Percentiles rank a stretch among this genome's conserved stretches.
These are phyloP conservation scores for Drosera spatulata DNA, from an alignment of 179 eudicot species.

Conservation along the genomic window DNA sequence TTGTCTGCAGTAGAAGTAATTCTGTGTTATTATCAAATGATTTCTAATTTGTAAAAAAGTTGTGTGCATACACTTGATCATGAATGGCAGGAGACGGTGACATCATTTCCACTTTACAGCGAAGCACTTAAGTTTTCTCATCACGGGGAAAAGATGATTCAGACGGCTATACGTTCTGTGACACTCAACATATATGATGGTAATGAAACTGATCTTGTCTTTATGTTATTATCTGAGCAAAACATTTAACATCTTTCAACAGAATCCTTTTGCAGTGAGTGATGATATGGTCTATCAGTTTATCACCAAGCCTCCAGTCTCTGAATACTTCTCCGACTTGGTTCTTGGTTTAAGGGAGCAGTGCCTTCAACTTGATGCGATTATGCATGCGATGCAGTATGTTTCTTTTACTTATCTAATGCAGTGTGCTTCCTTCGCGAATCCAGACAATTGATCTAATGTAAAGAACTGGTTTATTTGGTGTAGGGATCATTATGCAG, in stretches of 20 bases:
- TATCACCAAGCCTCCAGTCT: conserved; percentile 28
- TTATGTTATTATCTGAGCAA: conserved; percentile 3
- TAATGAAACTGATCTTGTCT: conserved; percentile 10
- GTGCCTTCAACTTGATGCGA: conserved; percentile 25
- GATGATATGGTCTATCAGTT: conserved; percentile 35
- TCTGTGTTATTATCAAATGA: too few species aligned
- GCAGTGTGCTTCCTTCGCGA: neutral
- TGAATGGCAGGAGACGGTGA: conserved; percentile 33
- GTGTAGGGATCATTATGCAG: conserved; percentile 22
- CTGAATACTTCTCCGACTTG: conserved; percentile 28
- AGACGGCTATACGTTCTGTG: conserved; percentile 32
- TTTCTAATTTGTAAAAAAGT: too few species aligned
- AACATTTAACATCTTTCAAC: conserved; percentile 18
- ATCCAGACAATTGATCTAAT: neutral
- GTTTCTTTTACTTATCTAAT: conserved; percentile 1
- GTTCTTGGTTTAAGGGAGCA: conserved; percentile 25
- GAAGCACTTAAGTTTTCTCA: conserved; percentile 44
- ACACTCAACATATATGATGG: conserved; percentile 35
- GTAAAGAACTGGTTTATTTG: conserved; percentile 3
- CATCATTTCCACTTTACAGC: conserved; percentile 41
- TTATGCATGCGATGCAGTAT: conserved; percentile 20
- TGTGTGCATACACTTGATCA: neutral
- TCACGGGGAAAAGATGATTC: conserved; percentile 51
- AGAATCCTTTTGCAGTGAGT: conserved; percentile 33
- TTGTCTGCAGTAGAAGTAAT: too few species aligned